Conservation (phyloP, 2,329 filamentous ascomycete genomes). For the Pseudogymnoascus sp. region DNA sequence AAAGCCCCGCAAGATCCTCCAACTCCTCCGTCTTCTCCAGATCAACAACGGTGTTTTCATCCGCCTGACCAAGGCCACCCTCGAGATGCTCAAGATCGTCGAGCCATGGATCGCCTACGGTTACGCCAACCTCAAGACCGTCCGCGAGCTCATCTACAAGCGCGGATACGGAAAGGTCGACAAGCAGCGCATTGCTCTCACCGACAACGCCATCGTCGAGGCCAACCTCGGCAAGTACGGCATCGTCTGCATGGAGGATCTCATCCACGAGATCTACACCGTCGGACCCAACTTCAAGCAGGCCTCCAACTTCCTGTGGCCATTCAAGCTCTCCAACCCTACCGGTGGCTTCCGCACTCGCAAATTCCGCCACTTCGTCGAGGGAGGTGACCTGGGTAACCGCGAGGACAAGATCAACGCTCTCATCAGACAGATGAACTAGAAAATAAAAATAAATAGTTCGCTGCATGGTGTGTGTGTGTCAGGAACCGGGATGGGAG, state of each 20-base stretch:
- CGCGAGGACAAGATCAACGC: conserved; percentile 96
- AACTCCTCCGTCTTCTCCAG: conserved; percentile 98
- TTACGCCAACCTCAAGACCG: conserved; percentile 98
- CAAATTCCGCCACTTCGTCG: conserved; percentile 99
- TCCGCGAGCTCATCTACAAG: conserved; percentile 99
- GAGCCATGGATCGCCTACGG: conserved; percentile 99
- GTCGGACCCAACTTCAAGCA: conserved; percentile 99
- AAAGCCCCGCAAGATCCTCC: conserved; percentile 99
- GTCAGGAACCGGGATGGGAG: conserved; percentile 8
- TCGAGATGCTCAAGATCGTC: conserved; percentile 95
- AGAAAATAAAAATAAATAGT: conserved; percentile 30
- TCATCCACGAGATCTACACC: conserved; percentile 98
- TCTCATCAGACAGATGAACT: conserved; percentile 98
- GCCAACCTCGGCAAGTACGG: conserved; percentile 94
- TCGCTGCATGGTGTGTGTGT: conserved; percentile 7
- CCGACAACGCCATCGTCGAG: conserved; percentile 97
- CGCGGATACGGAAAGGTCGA: conserved; percentile 98
- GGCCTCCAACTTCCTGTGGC: conserved; percentile 98
- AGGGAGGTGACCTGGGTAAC: conserved; percentile 98
- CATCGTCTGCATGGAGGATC: conserved; percentile 98
- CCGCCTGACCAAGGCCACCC: conserved; percentile 92
- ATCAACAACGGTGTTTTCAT: conserved; percentile 99
- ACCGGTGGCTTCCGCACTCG: conserved; percentile 89
- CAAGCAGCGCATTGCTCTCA: conserved; percentile 94
- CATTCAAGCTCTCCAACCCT: conserved; percentile 99